Conservation (phyloP, 768 basidiomycete species). For the Lactarius quietus region DNA sequence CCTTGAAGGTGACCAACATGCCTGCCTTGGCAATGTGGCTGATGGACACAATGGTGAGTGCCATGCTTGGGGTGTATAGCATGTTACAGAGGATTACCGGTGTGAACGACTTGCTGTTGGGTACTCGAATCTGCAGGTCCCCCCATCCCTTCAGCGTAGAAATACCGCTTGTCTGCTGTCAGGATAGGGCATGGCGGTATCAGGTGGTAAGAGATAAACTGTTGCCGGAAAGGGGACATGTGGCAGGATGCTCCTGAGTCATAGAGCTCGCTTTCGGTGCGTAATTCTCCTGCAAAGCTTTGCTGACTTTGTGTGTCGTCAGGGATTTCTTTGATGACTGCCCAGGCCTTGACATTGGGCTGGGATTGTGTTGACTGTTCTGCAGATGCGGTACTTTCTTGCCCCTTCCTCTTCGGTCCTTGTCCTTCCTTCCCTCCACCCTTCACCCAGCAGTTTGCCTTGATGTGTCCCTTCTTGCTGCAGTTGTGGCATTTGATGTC, state of each 20-base stretch:
- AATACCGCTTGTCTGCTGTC: background rate
- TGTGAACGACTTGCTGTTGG: background rate
- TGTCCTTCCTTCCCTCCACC: conserved; percentile 40
- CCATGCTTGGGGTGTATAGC: too few relatives aligned
- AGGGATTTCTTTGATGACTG: background rate
- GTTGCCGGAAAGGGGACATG: background rate
- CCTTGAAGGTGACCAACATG: too few relatives aligned
- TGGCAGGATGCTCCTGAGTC: background rate
- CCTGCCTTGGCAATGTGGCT: background rate
- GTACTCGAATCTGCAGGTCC: background rate
- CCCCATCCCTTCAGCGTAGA: background rate
- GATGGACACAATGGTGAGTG: background rate
- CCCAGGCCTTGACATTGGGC: background rate
- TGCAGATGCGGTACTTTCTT: background rate
- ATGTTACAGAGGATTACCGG: background rate
- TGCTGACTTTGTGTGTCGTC: background rate
- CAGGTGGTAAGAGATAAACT: background rate
- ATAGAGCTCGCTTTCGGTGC: too few relatives aligned
- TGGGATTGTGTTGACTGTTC: background rate
- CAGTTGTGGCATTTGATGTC: conserved; percentile 33
- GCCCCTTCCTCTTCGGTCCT: conserved; percentile 28
- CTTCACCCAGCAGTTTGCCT: too few relatives aligned
- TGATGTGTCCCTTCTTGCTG: conserved; percentile 32
- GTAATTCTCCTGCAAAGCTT: background rate
- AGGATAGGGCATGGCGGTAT: background rate